Base-by-base conservation (phyloP, 805 yeast genomes). In the Priceomyces castillae region DNA sequence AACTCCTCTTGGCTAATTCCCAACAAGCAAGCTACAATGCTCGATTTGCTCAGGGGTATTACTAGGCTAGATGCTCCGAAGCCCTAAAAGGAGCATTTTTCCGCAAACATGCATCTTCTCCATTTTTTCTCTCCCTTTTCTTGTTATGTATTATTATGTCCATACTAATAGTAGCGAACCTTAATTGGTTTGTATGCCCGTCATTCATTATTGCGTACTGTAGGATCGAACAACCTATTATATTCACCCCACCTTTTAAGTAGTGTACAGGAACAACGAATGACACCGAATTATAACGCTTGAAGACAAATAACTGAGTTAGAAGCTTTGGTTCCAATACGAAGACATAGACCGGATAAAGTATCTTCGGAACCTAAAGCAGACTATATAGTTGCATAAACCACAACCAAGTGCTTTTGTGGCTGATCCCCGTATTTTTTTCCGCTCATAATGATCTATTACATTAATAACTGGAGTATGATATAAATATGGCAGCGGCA, bases 21-120 rank as follows among this genome's bases (percentile, higher is more conserved):
- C 2, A 43, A 44, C 2, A 44, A 44, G 25, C 42, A 46, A 9
- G 30, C 56, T 16, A 46, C 52, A 9, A 51, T 50, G 10, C 48
- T 42, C 15, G 63, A 59, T 19, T 40, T 59, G 10, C 51, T 61
- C 18, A 40, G 49, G 39, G 64, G 62, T 5, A 49, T 58, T 14
- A 46, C 57, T 6, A 53, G 54, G 25, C 39, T 58, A 7, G 56
- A 54, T 25, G 31, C 46, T 9, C 42, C 43, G 7, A 41, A 41
- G 15, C 20, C 26, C 22, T 41, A 28, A 30, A 7, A 15, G 15
- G 23, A 10, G 36, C 16, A n/a, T 5, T 28, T 5, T 28, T n/a
- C 7, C 31, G 31, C 4, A 28, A 4, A 11, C 15, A n/a, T 28
- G 31, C 31, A 28, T 28, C 15, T n/a, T 28, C 15, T 11, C 4